Evolutionary conservation across 2,329 filamentous ascomycete species (phyloP), one percentile per base, ranked within the genome.

Genomic region (Phyllosticta ampelicida): DNA sequence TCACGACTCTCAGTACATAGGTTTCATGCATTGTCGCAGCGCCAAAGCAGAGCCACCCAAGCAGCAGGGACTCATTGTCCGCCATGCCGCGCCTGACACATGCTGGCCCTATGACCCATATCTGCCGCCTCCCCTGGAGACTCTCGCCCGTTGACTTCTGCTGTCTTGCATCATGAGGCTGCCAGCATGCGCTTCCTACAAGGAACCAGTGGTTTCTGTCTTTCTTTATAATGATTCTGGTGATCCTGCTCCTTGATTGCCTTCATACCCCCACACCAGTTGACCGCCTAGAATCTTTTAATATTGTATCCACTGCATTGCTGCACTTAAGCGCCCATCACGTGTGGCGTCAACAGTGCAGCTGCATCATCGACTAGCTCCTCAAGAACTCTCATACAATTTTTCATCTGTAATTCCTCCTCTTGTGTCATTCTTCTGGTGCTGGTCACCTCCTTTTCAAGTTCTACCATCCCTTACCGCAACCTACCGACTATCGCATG

Each of bases 21-120:
- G n/a, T 58, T 58, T 58, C 55, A 58, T 36, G 28, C 51, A 18
- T 51, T 51, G 55, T 53, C 50, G 50, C 55, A 58, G 55, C 55
- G 51, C 55, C 50, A 18, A 53, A 36, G 21, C 55, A 58, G 29
- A 58, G 51, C 55, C 55, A 58, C 55, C 55, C 55, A 18, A 26
- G 21, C 55, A 21, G 29, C 28, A 26, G n/a, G n/a, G 29, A 23
- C 11, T 11, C 19, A n/a, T 26, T 10, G 54, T 51, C 48, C 48
- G 18, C 9, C 13, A 2, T 48, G 55, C 55, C 48, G 55, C 51
- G 55, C 18, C 53, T 51, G 55, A 44, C 50, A n/a, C 5, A 13
- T 44, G 13, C 13, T n/a, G 36, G 36, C 36, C 36, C 6, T 6
- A n/a, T 44, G 13, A 44, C n/a, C 13, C 36, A 16, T n/a, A 16